Conservation (phyloP, 306 rosid species). For the Spatholobus suberectus region DNA sequence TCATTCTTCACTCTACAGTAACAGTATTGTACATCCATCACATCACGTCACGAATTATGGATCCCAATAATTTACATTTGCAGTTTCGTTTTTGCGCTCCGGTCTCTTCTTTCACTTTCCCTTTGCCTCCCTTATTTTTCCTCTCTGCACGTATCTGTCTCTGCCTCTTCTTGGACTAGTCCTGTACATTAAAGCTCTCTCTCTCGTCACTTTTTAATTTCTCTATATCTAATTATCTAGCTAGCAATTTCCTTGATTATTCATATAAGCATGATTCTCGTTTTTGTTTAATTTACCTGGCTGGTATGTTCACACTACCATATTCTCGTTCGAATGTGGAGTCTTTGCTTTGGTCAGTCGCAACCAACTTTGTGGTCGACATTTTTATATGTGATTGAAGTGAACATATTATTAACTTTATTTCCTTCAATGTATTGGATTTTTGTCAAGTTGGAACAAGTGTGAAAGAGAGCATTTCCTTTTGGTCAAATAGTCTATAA, state of each 20-base stretch:
- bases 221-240: neutral
- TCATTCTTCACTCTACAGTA: neutral
- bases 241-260: neutral
- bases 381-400: neutral
- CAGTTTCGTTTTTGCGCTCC: neutral
- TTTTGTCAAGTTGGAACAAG: constrained; percentile 8
- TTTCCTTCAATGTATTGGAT: neutral
- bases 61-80: constrained; percentile 34
- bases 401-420: neutral
- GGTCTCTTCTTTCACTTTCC: constrained; percentile 29
- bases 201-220: neutral
- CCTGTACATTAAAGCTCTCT: too few species aligned
- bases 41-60: constrained; percentile 12
- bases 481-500: constrained; percentile 11
- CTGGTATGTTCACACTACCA: neutral
- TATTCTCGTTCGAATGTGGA: neutral
- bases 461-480: constrained; percentile 20
- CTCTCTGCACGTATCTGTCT: too few species aligned
- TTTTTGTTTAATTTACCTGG: neutral
- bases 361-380: neutral
- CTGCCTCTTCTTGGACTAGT: too few species aligned
- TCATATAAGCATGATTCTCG: neutral
- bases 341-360: neutral
- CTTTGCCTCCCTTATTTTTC: neutral
- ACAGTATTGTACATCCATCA: neutral